phyloP scores from a whole-genome alignment of 768 basidiomycete genomes.

The Suillus occidentalis region DNA sequence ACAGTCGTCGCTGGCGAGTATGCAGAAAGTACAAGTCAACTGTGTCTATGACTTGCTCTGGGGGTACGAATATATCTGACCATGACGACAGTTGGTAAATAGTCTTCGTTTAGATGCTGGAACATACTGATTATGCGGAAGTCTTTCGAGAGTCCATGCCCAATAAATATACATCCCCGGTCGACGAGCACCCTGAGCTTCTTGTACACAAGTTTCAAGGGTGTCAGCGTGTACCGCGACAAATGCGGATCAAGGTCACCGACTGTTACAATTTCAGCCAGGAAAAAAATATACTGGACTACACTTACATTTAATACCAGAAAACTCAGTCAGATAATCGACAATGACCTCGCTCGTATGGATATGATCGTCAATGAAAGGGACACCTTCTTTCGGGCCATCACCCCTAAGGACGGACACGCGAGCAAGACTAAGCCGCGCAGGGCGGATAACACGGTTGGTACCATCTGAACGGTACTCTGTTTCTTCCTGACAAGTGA shows the following conservation, averaged over 20 bases:
- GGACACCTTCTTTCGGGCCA: slow-evolving; percentile 75
- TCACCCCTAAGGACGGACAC: slow-evolving; percentile 92
- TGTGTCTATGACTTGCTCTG: slow-evolving; percentile 94
- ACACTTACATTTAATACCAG: slow-evolving; percentile 86
- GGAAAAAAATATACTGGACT: background rate
- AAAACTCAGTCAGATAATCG: slow-evolving; percentile 96
- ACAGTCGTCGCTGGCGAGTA: slow-evolving; percentile 81
- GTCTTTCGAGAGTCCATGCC: slow-evolving; percentile 96
- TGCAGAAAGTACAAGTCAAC: slow-evolving; percentile 93
- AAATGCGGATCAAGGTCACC: slow-evolving; percentile 88
- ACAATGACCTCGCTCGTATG: slow-evolving; percentile 95
- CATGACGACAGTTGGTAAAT: background rate
- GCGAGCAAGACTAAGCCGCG: slow-evolving; percentile 87
- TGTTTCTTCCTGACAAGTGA: slow-evolving; percentile 73
- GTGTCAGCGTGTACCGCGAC: slow-evolving; percentile 88
- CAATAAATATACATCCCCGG: slow-evolving; percentile 93
- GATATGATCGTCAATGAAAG: slow-evolving; percentile 98
- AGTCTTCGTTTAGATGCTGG: background rate
- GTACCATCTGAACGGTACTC: slow-evolving; percentile 95
- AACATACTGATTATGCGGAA: slow-evolving; percentile 95
- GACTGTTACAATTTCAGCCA: slow-evolving; percentile 44
- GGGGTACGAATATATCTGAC: slow-evolving; percentile 92
- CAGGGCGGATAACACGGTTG: slow-evolving; percentile 88
- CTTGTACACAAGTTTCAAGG: slow-evolving; percentile 97
- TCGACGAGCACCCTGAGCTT: slow-evolving; percentile 93